A percentile compares a stretch with the other conserved stretches of the same genome.
Conservation (phyloP, 371 early-diverging fungal species). For the Batkoa obscura region DNA sequence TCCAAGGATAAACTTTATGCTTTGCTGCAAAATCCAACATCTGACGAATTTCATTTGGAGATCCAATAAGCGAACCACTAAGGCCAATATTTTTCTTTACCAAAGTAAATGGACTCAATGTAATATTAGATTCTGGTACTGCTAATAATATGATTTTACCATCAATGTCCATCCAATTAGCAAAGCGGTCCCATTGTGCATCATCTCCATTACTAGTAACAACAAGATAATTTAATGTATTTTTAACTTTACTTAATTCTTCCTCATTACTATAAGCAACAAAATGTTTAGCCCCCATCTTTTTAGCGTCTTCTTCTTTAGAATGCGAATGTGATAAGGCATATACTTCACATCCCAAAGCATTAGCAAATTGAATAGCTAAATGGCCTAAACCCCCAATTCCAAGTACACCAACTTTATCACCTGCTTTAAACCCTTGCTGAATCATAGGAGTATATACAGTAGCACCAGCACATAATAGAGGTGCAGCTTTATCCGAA, state of each 20-base stretch:
- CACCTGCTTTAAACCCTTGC: conserved; percentile 26
- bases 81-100: conserved; percentile 24
- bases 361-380: conserved; percentile 39
- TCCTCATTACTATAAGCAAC: conserved; percentile 18
- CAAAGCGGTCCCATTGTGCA: conserved; percentile 26
- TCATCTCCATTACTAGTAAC: conserved; percentile 25
- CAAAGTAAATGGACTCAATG: conserved; percentile 20
- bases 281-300: conserved; percentile 43
- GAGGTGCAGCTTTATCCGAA: conserved; percentile 15
- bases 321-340: conserved; percentile 31
- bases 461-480: conserved; percentile 57
- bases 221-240: conserved; percentile 24
- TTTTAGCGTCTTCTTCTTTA: conserved; percentile 41
- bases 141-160: conserved; percentile 42
- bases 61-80: conserved; percentile 51
- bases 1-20: conserved; percentile 39
- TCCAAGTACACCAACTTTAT: conserved; percentile 39
- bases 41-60: conserved; percentile 24
- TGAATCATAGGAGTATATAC: conserved; percentile 35
- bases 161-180: conserved; percentile 23
- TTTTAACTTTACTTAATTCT: conserved; percentile 9
- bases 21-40: conserved; percentile 52
- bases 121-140: conserved; percentile 35
- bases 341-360: conserved; percentile 34
- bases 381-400: conserved; percentile 58